phyloP scores from a whole-genome alignment of 2,329 filamentous ascomycete species.

The Fusarium oxysporum region DNA sequence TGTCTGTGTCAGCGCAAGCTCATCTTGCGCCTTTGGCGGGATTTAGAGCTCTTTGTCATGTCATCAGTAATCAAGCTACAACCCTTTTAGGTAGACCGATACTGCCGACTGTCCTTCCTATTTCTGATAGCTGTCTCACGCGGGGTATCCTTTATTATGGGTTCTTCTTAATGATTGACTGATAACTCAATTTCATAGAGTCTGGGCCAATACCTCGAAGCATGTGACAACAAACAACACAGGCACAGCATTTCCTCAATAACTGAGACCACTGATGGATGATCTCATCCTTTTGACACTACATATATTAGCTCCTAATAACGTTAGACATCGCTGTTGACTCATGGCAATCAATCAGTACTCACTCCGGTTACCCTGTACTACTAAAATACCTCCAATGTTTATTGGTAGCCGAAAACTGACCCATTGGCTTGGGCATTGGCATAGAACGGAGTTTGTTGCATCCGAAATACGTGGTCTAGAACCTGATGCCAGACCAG shows the following conservation, averaged over 20 bases:
- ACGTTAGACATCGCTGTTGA: background rate
- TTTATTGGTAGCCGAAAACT: background rate
- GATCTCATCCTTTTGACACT: background rate
- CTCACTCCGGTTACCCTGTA: background rate
- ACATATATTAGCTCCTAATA: background rate
- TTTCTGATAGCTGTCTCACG: constrained; percentile 1
- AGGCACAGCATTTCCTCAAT: background rate
- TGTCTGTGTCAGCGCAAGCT: background rate
- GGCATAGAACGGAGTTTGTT: background rate
- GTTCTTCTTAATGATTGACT: background rate
- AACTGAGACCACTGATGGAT: too few relatives aligned
- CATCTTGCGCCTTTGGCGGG: background rate
- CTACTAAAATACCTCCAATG: background rate
- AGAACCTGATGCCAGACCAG: background rate
- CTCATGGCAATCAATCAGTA: background rate
- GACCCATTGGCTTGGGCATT: background rate
- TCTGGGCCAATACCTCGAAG: background rate
- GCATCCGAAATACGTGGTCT: background rate
- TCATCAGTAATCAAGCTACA: constrained; percentile 1
- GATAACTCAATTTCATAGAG: background rate
- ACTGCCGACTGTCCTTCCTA: background rate
- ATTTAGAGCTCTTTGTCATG: constrained; percentile 14
- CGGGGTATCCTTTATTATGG: constrained; percentile 7
- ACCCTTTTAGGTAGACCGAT: background rate
- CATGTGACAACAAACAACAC: background rate